Evolutionary conservation across 2,329 filamentous ascomycete genomes (phyloP), one percentile per base, ranked within the genome.

Genomic region (Sporothrix phasma): DNA sequence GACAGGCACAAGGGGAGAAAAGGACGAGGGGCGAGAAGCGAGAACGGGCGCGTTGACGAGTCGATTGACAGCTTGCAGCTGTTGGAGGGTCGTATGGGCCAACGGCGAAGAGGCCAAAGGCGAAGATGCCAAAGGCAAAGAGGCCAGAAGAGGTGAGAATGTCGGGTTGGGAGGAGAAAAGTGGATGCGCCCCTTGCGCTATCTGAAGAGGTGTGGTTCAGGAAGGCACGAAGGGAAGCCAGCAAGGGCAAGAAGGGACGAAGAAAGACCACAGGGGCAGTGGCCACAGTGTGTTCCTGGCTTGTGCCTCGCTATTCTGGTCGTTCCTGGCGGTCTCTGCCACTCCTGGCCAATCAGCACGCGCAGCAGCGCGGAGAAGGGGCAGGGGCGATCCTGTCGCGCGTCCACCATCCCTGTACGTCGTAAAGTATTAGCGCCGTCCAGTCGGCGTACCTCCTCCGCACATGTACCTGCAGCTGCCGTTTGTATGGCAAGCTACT

Each of bases 161-260:
- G 45, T 13, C 4, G 39, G 24, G 8, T 8, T 6, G 22, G 43
- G 26, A 31, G 24, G 19, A n/a, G 31, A 39, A 17, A 62, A 62
- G 46, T 62, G 58, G 58, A 47, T 22, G 43, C 51, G 43, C 62
- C 62, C 62, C 62, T 64, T 51, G 53, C 62, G 62, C 62, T 64
- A 64, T 43, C 19, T 22, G 13, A 43, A 8, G 17, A 58, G 56
- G 24, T 31, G 39, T 45, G 39, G 24, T 46, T n/a, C n/a, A 39
- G 41, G 56, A 60, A 45, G 26, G n/a, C 26, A 46, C 41, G 56
- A 46, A 24, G 29, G 51, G 13, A 26, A 41, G n/a, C 13, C 17
- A 17, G 5, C 39, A 3, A 41, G 29, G 29, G 22, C 8, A 6
- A 29, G 31, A 34, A 37, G 29, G 10, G n/a, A 54, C 49, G 15